These are phyloP conservation scores for Entonaema liquescens DNA, from an alignment of 495 filamentous ascomycete species.

Conservation along the genomic window DNA sequence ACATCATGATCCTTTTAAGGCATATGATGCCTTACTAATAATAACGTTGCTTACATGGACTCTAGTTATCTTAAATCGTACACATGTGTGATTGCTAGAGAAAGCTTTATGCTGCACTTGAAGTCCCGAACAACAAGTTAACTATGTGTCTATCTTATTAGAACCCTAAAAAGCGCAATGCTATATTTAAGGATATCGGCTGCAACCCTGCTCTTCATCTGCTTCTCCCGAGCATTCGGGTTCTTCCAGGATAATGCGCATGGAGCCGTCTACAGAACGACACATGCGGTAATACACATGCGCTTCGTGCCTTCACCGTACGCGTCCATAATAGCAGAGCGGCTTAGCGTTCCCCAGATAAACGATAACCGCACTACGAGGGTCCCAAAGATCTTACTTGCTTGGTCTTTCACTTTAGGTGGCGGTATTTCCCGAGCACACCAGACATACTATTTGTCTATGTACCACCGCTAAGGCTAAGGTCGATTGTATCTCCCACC, in stretches of 20 bases:
- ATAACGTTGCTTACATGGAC: too few species aligned
- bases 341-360: slow-evolving; percentile 47
- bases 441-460: slow-evolving; percentile 62
- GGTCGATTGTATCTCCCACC: slow-evolving; percentile 65
- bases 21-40: too few species aligned
- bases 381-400: slow-evolving; percentile 55
- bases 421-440: slow-evolving; percentile 57
- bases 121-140: too few species aligned
- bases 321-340: slow-evolving; percentile 56
- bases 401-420: slow-evolving; percentile 34
- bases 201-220: slow-evolving; percentile 40
- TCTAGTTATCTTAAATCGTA: too few species aligned
- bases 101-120: too few species aligned
- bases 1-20: too few species aligned
- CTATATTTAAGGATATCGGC: too few species aligned
- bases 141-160: too few species aligned
- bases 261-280: slow-evolving; percentile 45
- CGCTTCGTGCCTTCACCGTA: slow-evolving; percentile 56
- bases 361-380: slow-evolving; percentile 56
- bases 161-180: too few species aligned
- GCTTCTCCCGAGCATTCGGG: slow-evolving; percentile 54
- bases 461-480: slow-evolving; percentile 62
- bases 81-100: too few species aligned
- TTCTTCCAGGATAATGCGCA: slow-evolving; percentile 54
- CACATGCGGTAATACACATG: slow-evolving; percentile 52